Conservation (phyloP, 306 rosid genomes). For the Begonia peltatifolia region DNA sequence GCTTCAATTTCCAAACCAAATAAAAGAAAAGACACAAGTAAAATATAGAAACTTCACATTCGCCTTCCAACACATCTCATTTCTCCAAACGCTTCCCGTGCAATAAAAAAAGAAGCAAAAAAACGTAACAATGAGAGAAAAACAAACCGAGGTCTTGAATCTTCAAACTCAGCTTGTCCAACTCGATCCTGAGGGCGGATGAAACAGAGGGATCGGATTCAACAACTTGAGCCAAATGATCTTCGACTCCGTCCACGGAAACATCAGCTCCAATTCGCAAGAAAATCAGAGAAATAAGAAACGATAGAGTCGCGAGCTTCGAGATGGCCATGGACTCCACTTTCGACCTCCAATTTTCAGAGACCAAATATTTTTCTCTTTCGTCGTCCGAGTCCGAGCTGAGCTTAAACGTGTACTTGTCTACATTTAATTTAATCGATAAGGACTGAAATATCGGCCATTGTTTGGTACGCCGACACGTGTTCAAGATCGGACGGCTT, state of each 20-base stretch:
- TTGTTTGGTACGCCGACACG: too few relatives aligned
- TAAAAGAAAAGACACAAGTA: neutral
- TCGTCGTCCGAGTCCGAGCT: too few relatives aligned
- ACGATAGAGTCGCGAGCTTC: slow-evolving; percentile 35
- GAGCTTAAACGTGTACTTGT: too few relatives aligned
- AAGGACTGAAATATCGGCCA: too few relatives aligned
- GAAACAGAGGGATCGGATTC: slow-evolving; percentile 29
- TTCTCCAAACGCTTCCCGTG: neutral
- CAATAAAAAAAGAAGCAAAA: neutral
- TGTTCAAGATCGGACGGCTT: too few relatives aligned
- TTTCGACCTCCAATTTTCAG: slow-evolving; percentile 34
- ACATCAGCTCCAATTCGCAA: slow-evolving; percentile 28
- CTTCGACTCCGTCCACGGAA: slow-evolving; percentile 19
- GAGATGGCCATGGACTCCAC: slow-evolving; percentile 59
- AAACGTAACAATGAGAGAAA: slow-evolving; percentile 2
- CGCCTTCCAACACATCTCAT: too few relatives aligned
- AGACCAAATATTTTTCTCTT: neutral
- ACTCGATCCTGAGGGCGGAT: slow-evolving; percentile 52
- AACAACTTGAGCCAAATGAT: slow-evolving; percentile 7
- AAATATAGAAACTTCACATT: too few relatives aligned
- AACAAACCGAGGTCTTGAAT: slow-evolving; percentile 68
- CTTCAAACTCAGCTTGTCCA: slow-evolving; percentile 63
- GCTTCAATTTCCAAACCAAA: too few relatives aligned
- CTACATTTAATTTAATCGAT: too few relatives aligned
- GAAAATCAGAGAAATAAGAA: slow-evolving; percentile 45